These are phyloP conservation scores for Mucor plumbeus DNA, from an alignment of 371 early-diverging fungal genomes.

Conservation along the genomic window DNA sequence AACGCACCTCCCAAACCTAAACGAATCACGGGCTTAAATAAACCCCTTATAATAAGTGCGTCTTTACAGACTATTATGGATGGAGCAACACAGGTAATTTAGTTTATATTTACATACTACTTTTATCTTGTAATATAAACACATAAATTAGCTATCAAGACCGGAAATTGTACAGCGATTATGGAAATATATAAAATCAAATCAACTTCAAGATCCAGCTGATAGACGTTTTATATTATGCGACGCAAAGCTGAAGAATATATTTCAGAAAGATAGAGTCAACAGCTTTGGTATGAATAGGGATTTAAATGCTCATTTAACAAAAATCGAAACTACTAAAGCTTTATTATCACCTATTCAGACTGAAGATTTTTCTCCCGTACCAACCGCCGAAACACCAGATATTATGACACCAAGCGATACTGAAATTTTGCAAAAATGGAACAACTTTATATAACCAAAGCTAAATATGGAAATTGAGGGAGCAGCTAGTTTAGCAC, in stretches of 20 bases:
- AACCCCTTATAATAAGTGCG: slow-evolving; percentile 50
- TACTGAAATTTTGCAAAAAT: slow-evolving; percentile 12
- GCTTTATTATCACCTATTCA: background rate
- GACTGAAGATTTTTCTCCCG: slow-evolving; percentile 16
- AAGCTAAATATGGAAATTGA: slow-evolving; percentile 1
- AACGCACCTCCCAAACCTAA: slow-evolving; percentile 50
- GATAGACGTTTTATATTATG: slow-evolving; percentile 50
- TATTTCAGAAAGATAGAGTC: slow-evolving; percentile 46
- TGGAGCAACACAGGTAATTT: slow-evolving; percentile 46
- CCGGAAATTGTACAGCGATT: slow-evolving; percentile 51
- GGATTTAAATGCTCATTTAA: slow-evolving; percentile 41
- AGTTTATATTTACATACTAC: background rate
- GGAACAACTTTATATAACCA: background rate
- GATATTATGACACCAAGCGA: slow-evolving; percentile 24
- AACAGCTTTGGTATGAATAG: slow-evolving; percentile 52
- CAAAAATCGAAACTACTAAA: slow-evolving; percentile 16
- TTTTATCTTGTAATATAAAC: too few relatives aligned
- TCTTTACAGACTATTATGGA: slow-evolving; percentile 46
- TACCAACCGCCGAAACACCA: slow-evolving; percentile 24
- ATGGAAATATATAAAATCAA: slow-evolving; percentile 53
- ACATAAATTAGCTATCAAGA: slow-evolving; percentile 34
- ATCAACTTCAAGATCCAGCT: slow-evolving; percentile 55
- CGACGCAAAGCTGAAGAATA: slow-evolving; percentile 38
- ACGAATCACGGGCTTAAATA: slow-evolving; percentile 50
- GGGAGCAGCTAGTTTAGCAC: slow-evolving; percentile 4